Conservation (phyloP, 2,329 filamentous ascomycete genomes). For the Aspergillus sp. region DNA sequence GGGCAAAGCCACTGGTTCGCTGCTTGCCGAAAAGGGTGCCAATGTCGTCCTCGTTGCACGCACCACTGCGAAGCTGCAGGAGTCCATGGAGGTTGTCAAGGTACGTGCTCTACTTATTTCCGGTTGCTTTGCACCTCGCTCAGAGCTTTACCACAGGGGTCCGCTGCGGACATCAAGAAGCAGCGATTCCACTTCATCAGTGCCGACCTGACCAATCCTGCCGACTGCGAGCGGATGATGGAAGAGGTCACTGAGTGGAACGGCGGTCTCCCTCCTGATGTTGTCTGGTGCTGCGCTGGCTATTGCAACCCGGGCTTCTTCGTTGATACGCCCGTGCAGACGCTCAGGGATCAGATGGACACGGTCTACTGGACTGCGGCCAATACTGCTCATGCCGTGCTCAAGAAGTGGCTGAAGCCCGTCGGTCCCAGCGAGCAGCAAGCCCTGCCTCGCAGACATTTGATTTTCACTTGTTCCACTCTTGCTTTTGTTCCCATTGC, state of each 20-base stretch:
- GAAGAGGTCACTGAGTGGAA: constrained; percentile 78
- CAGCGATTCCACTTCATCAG: constrained; percentile 84
- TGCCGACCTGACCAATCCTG: constrained; percentile 72
- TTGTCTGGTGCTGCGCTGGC: constrained; percentile 91
- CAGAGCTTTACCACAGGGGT: constrained; percentile 48
- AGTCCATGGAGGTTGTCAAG: constrained; percentile 65
- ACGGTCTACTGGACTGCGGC: constrained; percentile 85
- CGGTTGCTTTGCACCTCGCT: constrained; percentile 9
- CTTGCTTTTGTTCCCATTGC: constrained; percentile 72
- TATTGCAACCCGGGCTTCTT: constrained; percentile 73
- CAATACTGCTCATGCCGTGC: constrained; percentile 79
- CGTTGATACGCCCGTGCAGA: constrained; percentile 67
- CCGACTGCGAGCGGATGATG: constrained; percentile 70
- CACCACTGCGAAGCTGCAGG: constrained; percentile 70
- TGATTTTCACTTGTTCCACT: constrained; percentile 83
- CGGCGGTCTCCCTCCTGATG: constrained; percentile 67
- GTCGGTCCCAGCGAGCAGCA: constrained; percentile 28
- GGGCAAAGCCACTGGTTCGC: constrained; percentile 71
- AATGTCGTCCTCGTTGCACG: constrained; percentile 84
- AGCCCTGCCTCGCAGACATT: constrained; percentile 58
- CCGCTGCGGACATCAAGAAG: constrained; percentile 61
- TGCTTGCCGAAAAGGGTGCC: constrained; percentile 79
- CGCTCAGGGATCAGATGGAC: constrained; percentile 78
- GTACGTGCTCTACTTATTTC: constrained; percentile 39
- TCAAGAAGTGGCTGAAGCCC: constrained; percentile 69